phyloP scores from a whole-genome alignment of 2,329 filamentous ascomycete genomes.

The Cordyceps tenuipes region DNA sequence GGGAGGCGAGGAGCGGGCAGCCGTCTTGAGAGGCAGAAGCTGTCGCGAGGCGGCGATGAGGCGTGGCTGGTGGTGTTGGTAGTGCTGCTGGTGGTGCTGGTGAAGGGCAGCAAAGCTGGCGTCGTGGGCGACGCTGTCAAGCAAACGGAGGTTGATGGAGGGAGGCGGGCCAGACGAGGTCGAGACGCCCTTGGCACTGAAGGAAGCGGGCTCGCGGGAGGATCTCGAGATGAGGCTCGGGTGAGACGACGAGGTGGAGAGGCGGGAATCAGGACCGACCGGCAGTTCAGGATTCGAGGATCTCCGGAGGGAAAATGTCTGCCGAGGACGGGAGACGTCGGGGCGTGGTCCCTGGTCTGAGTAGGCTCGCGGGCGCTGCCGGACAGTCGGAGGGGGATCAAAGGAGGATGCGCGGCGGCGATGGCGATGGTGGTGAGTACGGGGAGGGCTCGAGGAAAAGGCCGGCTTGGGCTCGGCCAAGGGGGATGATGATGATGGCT shows the following conservation, averaged over 20 bases:
- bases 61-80: not conserved
- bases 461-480: not conserved
- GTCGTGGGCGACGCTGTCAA: slow-evolving; percentile 23
- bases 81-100: slow-evolving; percentile 19
- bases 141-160: slow-evolving; percentile 25
- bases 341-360: slow-evolving; percentile 14
- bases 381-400: not conserved
- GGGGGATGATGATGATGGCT: not conserved
- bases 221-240: slow-evolving; percentile 25
- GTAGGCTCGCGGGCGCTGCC: slow-evolving; percentile 7
- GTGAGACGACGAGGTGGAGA: slow-evolving; percentile 13
- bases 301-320: slow-evolving; percentile 21
- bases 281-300: slow-evolving; percentile 29
- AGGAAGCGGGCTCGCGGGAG: slow-evolving; percentile 32
- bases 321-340: slow-evolving; percentile 16
- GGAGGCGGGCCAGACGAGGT: slow-evolving; percentile 24
- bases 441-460: not conserved
- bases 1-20: slow-evolving; percentile 29
- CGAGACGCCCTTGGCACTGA: slow-evolving; percentile 27
- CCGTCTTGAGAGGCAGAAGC: slow-evolving; percentile 36
- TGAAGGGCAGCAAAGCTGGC: slow-evolving; percentile 17
- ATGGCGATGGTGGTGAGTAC: not conserved
- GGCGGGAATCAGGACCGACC: slow-evolving; percentile 6
- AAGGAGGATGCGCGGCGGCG: slow-evolving; percentile 2
- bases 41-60: slow-evolving; percentile 34